Evolutionary conservation across 495 filamentous ascomycete genomes (phyloP), one percentile per base, ranked within the genome.

Genomic region (Lasiosphaeria ovina): DNA sequence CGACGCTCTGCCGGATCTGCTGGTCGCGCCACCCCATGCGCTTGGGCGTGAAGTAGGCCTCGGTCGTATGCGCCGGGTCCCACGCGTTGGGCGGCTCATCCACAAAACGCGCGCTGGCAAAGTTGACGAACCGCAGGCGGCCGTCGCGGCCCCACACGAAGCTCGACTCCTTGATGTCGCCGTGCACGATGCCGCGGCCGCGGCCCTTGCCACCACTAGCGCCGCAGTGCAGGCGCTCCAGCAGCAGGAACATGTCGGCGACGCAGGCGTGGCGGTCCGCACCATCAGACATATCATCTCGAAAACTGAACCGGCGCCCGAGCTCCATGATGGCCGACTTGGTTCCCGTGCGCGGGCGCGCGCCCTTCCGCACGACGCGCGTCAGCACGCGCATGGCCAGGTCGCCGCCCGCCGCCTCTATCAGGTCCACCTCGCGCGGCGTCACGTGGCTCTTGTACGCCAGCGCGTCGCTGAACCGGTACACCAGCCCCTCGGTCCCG

Each of bases 151-250:
- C 90, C 76, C 95, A 97, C 24, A 97, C 82, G 69, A 97, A 97
- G 66, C 96, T 96, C 9, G 91, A 95, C 35, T 91, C 91, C 68
- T 96, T 96, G 70, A 97, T 93, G 71, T 96, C 92, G 54, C 92
- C 86, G 69, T 97, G 92, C 24, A 97, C 79, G 57, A 97, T 95
- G 6, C 54, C 54, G 2, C 38, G 40, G 4, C 36, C 24, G 8
- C 17, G 10, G 6, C 44, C 44, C 5, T 11, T n/a, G 7, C 81
- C 80, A 64, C 86, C 83, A 24, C 24, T 24, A 24, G 24, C 24
- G 40, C 32, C 45, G 31, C 79, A 79, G 70, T 97, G 92, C 6
- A 96, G 54, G 16, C 55, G 58, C 14, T 61, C 58, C 3, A 65
- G 17, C 3, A 65, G 34, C 8, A 52, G 17, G 33, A 65, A 65